Percentiles rank a stretch among this genome's conserved stretches.
Evolutionary conservation across 2,329 filamentous ascomycete genomes (phyloP).

Genomic region (Aspergillus sojae): DNA sequence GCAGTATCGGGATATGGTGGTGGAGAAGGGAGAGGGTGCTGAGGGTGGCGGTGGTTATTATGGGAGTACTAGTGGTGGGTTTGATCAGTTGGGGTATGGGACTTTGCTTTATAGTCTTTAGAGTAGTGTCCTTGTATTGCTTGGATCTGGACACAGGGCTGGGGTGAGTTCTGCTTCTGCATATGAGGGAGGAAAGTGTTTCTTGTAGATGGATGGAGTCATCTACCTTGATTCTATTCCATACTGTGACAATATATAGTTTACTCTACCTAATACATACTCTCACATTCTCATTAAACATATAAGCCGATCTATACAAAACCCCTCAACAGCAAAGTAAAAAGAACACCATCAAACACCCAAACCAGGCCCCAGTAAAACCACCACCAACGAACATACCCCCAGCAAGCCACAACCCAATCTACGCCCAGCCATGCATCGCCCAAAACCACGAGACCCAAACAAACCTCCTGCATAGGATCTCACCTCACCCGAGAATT

Average conservation of each 20-base stretch:
- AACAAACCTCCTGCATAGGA: background rate
- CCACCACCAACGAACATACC: background rate
- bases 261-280: background rate
- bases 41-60: slow-evolving; percentile 52
- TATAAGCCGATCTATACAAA: background rate
- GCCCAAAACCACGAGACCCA: background rate
- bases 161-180: background rate
- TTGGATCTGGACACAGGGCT: background rate
- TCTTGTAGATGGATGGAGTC: background rate
- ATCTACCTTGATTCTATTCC: background rate
- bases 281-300: background rate
- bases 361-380: background rate
- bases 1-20: slow-evolving; percentile 41
- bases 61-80: slow-evolving; percentile 45
- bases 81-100: slow-evolving; percentile 43
- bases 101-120: slow-evolving; percentile 33
- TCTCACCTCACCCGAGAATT: background rate
- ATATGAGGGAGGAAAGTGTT: no score
- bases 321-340: background rate
- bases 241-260: background rate
- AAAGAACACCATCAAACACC: no score
- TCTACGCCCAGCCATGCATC: background rate
- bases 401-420: background rate
- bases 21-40: slow-evolving; percentile 35
- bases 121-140: background rate